These are phyloP conservation scores for Globisporangium canariense DNA, from an alignment of 352 stramenopile genomes.

Conservation along the genomic window DNA sequence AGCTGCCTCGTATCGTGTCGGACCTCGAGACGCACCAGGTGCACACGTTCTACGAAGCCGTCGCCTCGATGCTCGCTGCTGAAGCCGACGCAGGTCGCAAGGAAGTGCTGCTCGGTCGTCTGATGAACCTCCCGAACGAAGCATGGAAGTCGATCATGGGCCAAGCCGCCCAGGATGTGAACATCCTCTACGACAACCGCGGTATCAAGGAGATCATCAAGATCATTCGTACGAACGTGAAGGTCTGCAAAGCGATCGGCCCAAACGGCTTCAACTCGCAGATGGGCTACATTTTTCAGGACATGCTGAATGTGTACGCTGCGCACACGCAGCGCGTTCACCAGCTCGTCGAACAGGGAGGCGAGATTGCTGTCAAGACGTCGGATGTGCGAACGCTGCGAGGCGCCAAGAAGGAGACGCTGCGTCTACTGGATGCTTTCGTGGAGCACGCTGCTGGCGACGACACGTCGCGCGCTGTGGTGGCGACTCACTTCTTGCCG, in stretches of 20 bases:
- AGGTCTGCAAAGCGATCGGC: conserved; percentile 94
- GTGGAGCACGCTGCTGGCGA: conserved; percentile 85
- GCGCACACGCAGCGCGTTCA: conserved; percentile 98
- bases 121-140: conserved; percentile 96
- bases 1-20: conserved; percentile 94
- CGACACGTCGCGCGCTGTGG: conserved; percentile 68
- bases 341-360: conserved; percentile 81
- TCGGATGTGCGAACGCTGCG: conserved; percentile 92
- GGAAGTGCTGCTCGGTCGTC: conserved; percentile 86
- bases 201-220: conserved; percentile 94
- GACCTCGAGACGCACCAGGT: conserved; percentile 99
- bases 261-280: conserved; percentile 96
- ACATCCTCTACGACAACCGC: conserved; percentile 71
- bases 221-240: conserved; percentile 98
- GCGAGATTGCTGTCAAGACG: conserved; percentile 94
- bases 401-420: conserved; percentile 96
- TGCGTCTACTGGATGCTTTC: conserved; percentile 96
- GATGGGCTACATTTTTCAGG: conserved; percentile 97
- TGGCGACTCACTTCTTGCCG: conserved; percentile 95
- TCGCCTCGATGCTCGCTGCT: conserved; percentile 87
- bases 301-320: conserved; percentile 99
- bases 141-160: conserved; percentile 87
- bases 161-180: conserved; percentile 69
- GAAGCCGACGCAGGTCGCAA: conserved; percentile 82
- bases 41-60: conserved; percentile 99